Base-by-base conservation (phyloP, 1,284 basidiomycete genomes). In the Sparassis latifolia region DNA sequence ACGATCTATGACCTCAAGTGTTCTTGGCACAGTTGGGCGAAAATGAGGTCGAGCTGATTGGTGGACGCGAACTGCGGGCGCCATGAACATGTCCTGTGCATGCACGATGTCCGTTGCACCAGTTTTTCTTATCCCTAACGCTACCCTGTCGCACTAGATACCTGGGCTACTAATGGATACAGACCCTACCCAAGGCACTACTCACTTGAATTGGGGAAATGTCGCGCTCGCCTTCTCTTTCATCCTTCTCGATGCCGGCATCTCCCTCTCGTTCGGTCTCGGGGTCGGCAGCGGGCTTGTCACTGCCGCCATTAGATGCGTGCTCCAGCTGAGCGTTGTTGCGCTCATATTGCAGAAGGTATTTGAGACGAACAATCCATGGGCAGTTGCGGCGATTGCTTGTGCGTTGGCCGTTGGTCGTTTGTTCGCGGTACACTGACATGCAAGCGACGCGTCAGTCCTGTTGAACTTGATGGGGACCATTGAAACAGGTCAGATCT, bases 391-490 rank as follows among this genome's bases (percentile, higher is more conserved):
- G 3, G 82, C 78, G 1, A 88, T 92, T 49, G 81, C 80, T 12
- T 71, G 86, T 87, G 64, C 64, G 84, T 75, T 20, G 20, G 20
- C 20, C 20, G 20, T 20, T 20, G 20, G 20, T 20, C 20, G 20
- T 30, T 5, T 42, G 12, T 12, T 30, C 33, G 29, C 27, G 29
- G 9, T 20, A 30, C 29, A 33, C 4, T 31, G 28, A 35, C 2
- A 12, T 4, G 20, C 29, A 33, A 28, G 5, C 9, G 10, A 6
- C 10, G 10, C 41, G 38, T 41, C 10, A 82, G 84, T 80, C 42
- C 63, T 90, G 33, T 67, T 92, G 47, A 90, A 89, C 63, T 58
- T 87, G 5, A 71, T 92, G 56, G 88, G 87, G 2, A 88, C 84
- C 0, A 69, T 80, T 40, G 84, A 86, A 56, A 77, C 76, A 32